Evolutionary conservation across 2,329 filamentous ascomycete genomes (phyloP), one percentile per base, ranked within the genome.

Genomic region (Aspergillus candidus): DNA sequence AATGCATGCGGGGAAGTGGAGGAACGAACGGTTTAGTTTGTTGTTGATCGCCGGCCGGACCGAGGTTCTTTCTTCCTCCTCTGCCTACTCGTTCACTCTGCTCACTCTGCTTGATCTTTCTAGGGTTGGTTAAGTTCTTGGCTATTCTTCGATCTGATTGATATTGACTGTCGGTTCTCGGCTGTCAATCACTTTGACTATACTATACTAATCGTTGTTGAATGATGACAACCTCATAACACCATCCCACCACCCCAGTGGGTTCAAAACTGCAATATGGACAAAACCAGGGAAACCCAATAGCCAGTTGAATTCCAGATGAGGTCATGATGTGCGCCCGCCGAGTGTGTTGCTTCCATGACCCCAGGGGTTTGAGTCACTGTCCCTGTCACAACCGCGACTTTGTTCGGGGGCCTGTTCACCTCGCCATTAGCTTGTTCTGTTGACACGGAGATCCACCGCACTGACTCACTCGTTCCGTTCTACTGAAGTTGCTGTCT

Each of bases 301-400:
- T 44, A 34, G 18, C 38, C 32, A 11, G 27, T 30, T 13, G 37
- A 38, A 10, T 33, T 30, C 18, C 46, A 35, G 10, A 8, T 22
- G 10, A 35, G 15, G 4, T 40, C 32, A 13, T 35, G 44, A 11
- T 40, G 35, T 15, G 36, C 48, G 13, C 22, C 43, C 14, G 40
- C 46, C 13, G 37, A 32, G 8, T 46, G 46, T 18, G 44, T 49
- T 3, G 40, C 37, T 34, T 27, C 38, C 32, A 46, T 41, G 6
- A 43, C 38, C 7, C 14, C 40, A 11, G 41, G 43, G 4, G 38
- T 35, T 13, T 22, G 43, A 0, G 46, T 51, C 17, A 39, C 40
- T 7, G 44, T 48, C 14, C 44, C 43, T 11, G 47, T 46, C 18
- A 48, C 27, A 5, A 39, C 29, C n/a, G 36, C 46, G 17, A 43